A percentile compares a stretch with the other conserved stretches of the same genome.
Conservation (phyloP, 495 filamentous ascomycete species). For the Aspergillus olivimuriae region DNA sequence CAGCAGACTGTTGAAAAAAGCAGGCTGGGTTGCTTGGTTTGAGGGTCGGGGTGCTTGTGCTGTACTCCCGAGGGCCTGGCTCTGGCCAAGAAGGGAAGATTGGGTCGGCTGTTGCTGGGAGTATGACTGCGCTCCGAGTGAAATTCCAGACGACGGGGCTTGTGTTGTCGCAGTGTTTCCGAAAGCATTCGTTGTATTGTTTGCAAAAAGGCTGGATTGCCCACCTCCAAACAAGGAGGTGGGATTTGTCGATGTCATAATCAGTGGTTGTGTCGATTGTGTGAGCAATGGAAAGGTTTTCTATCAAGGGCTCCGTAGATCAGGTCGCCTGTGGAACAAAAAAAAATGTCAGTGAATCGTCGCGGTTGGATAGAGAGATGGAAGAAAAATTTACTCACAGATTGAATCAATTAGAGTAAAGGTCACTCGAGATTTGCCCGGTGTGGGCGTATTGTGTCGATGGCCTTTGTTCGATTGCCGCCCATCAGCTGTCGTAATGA, state of each 20-base stretch:
- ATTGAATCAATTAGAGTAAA: too few relatives aligned
- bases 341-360: too few relatives aligned
- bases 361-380: too few relatives aligned
- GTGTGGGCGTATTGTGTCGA: too few relatives aligned
- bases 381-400: too few relatives aligned
- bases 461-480: not conserved
- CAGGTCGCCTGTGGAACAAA: too few relatives aligned
- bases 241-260: slow-evolving; percentile 23
- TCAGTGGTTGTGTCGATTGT: too few relatives aligned
- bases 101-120: slow-evolving; percentile 29
- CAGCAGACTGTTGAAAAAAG: slow-evolving; percentile 83
- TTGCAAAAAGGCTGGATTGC: slow-evolving; percentile 28
- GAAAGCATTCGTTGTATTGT: slow-evolving; percentile 24
- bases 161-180: slow-evolving; percentile 23
- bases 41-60: slow-evolving; percentile 16
- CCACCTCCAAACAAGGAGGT: slow-evolving; percentile 32
- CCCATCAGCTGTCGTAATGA: too few relatives aligned
- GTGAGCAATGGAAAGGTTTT: too few relatives aligned
- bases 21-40: slow-evolving; percentile 43
- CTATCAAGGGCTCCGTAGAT: too few relatives aligned
- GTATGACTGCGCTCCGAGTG: slow-evolving; percentile 28
- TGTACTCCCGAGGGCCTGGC: slow-evolving; percentile 16
- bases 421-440: too few relatives aligned
- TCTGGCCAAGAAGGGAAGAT: slow-evolving; percentile 27
- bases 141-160: slow-evolving; percentile 16